Conservation (phyloP, 1,284 basidiomycete species). For the Boletus mariae region DNA sequence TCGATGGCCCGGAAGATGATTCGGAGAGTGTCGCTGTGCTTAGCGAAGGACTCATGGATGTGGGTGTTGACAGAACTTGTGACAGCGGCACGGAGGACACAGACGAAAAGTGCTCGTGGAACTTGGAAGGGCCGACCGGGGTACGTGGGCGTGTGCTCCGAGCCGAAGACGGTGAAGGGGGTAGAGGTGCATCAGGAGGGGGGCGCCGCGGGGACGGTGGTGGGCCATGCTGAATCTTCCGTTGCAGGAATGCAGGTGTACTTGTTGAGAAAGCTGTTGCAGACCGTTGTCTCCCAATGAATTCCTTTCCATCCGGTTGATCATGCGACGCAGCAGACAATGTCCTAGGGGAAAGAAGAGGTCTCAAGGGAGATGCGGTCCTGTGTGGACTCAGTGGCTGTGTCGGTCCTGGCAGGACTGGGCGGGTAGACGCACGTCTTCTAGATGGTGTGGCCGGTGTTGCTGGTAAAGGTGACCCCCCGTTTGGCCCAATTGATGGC, state of each 20-base stretch:
- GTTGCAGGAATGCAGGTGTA: constrained; percentile 30
- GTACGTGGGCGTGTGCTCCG: constrained; percentile 9
- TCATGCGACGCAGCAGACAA: constrained; percentile 6
- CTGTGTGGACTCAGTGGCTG: constrained; percentile 16
- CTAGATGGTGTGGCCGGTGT: constrained; percentile 6
- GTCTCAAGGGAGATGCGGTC: constrained; percentile 23
- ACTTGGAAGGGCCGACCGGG: constrained; percentile 24
- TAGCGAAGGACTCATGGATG: constrained; percentile 14
- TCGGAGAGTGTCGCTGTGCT: constrained; percentile 26
- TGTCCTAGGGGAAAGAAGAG: constrained; percentile 20
- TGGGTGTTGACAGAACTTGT: constrained; percentile 9
- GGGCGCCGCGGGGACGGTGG: constrained; percentile 27
- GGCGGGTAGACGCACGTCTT: constrained; percentile 13
- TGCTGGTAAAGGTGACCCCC: neutral
- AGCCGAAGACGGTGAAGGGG: constrained; percentile 20
- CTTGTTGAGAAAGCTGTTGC: constrained; percentile 1
- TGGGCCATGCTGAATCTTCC: constrained; percentile 25
- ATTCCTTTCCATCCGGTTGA: constrained; percentile 8
- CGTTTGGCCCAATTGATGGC: constrained; percentile 5
- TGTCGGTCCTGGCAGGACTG: constrained; percentile 15
- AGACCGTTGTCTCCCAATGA: constrained; percentile 9
- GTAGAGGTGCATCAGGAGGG: constrained; percentile 30
- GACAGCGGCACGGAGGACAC: constrained; percentile 25
- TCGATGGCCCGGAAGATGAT: constrained; percentile 29
- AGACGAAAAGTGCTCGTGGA: constrained; percentile 34